phyloP scores from a whole-genome alignment of 306 rosid genomes.

The Medicago lupulina region DNA sequence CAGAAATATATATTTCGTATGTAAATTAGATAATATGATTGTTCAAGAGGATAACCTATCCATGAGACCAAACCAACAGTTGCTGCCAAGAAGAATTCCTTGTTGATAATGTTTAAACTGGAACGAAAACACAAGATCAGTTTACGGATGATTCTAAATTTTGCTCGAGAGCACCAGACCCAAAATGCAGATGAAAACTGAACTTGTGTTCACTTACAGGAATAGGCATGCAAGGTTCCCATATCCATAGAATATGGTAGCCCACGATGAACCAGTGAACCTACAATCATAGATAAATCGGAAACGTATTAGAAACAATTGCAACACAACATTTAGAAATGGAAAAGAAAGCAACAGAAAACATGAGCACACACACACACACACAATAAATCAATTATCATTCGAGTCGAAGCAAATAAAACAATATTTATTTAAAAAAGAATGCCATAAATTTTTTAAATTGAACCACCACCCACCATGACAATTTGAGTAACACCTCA shows the following conservation, averaged over 20 bases:
- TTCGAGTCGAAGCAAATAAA: constrained; percentile 25
- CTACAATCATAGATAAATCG: constrained; percentile 49
- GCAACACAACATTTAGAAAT: not conserved
- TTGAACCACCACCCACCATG: constrained; percentile 24
- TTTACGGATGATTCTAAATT: constrained; percentile 34
- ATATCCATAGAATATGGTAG: constrained; percentile 83
- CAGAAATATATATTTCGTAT: constrained; percentile 8
- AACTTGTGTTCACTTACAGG: constrained; percentile 55
- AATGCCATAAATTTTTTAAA: constrained; percentile 5
- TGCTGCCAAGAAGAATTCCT: constrained; percentile 79
- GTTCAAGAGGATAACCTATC: constrained; percentile 61
- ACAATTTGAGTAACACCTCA: constrained; percentile 20
- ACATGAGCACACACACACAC: not conserved
- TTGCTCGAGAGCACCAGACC: constrained; percentile 22
- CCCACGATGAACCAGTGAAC: constrained; percentile 90
- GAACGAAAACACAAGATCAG: constrained; percentile 35
- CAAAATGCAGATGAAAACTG: constrained; percentile 32
- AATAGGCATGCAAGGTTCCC: constrained; percentile 83
- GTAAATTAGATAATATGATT: constrained; percentile 17
- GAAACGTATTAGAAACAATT: constrained; percentile 29
- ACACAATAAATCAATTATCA: not conserved
- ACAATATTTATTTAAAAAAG: not conserved
- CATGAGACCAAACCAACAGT: constrained; percentile 66
- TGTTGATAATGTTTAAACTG: constrained; percentile 73
- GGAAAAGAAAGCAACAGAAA: not conserved